Conservation (phyloP, 176 grass and related monocot genomes). For the Oryza meridionalis region DNA sequence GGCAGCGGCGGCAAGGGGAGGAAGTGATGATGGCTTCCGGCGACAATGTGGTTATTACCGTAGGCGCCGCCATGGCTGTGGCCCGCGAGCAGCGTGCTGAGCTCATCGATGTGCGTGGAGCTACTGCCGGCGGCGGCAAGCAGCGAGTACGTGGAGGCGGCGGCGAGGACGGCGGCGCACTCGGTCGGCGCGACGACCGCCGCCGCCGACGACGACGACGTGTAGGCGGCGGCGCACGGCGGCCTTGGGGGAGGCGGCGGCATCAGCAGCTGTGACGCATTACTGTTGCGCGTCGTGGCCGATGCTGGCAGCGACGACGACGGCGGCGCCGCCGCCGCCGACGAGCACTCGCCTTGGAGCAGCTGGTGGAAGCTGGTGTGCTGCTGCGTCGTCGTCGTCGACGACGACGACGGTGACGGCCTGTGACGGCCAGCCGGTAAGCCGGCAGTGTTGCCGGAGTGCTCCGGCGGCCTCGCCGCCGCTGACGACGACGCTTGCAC, state of each 20-base stretch:
- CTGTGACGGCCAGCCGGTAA: constrained; percentile 16
- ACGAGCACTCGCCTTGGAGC: constrained; percentile 46
- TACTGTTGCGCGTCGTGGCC: constrained; percentile 37
- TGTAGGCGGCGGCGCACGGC: constrained; percentile 17
- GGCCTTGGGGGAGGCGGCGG: constrained; percentile 28
- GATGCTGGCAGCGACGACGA: constrained; percentile 29
- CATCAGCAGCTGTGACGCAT: constrained; percentile 12
- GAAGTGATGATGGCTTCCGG: constrained; percentile 42
- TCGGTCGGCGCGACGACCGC: constrained; percentile 30
- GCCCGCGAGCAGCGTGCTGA: constrained; percentile 59
- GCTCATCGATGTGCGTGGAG: constrained; percentile 59
- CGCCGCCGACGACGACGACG: constrained; percentile 35
- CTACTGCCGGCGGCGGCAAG: constrained; percentile 34
- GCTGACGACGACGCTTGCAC: constrained; percentile 18
- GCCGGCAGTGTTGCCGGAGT: constrained; percentile 25
- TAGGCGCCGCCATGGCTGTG: constrained; percentile 50
- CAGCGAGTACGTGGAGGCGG: constrained; percentile 63
- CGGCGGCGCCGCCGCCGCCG: constrained; percentile 21
- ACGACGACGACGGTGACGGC: constrained; percentile 31
- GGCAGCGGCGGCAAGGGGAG: constrained; percentile 36
- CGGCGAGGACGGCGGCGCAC: constrained; percentile 7
- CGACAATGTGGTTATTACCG: constrained; percentile 44
- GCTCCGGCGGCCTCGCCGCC: constrained; percentile 42
- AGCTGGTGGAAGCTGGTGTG: constrained; percentile 36
- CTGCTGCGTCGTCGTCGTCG: constrained; percentile 28